A percentile compares a stretch with the other conserved stretches of the same genome.
Conservation (phyloP, 2,329 filamentous ascomycete species). For the Scedosporium apiospermum region DNA sequence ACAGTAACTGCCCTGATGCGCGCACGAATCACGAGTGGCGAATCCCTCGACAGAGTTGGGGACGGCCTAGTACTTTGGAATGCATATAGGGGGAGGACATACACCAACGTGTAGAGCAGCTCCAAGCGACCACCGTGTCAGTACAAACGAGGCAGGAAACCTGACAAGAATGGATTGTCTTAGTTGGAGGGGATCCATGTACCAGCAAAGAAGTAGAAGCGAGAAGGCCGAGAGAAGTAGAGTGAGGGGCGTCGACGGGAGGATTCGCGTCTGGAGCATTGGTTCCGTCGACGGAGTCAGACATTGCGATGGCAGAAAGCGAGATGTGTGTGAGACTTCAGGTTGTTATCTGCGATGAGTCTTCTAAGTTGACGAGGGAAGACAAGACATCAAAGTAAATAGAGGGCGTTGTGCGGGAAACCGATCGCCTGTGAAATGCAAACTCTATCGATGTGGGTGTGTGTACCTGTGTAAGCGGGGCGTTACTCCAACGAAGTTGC, state of each 20-base stretch:
- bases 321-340: no score
- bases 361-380: no score
- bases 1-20: slow-evolving; percentile 71
- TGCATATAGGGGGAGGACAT: slow-evolving; percentile 86
- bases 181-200: not conserved
- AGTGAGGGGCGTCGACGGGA: not conserved
- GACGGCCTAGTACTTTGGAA: slow-evolving; percentile 73
- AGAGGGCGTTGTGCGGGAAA: no score
- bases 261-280: not conserved
- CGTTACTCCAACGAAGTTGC: no score
- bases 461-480: no score
- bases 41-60: slow-evolving; percentile 69
- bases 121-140: slow-evolving; percentile 19
- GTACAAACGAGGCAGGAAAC: not conserved
- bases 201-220: not conserved
- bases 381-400: no score
- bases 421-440: no score
- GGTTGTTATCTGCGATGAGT: no score
- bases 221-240: not conserved
- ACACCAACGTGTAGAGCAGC: slow-evolving; percentile 77
- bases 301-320: not conserved
- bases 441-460: no score
- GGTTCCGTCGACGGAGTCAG: not conserved
- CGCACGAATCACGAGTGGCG: slow-evolving; percentile 78
- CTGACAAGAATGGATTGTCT: not conserved